Percentiles rank a stretch among this genome's conserved stretches.
These are phyloP conservation scores for Ophiocordyceps sinensis DNA, from an alignment of 2,329 filamentous ascomycete species.

Conservation along the genomic window DNA sequence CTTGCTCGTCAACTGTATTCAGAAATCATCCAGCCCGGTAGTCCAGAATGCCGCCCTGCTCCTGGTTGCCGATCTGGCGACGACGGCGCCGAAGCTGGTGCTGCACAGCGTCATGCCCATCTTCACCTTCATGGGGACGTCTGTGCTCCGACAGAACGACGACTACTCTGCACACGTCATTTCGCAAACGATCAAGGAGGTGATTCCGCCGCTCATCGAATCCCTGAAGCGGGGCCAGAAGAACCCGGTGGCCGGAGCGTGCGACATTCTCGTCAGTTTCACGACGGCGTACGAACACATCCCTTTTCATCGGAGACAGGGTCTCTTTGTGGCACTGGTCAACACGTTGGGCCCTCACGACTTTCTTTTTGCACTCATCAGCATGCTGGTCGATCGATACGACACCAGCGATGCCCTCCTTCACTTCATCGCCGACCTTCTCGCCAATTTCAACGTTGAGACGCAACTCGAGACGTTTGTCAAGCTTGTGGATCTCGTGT, in stretches of 20 bases:
- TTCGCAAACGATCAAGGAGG: slow-evolving; percentile 84
- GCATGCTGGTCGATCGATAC: slow-evolving; percentile 85
- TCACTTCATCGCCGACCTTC: slow-evolving; percentile 61
- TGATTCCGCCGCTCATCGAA: slow-evolving; percentile 80
- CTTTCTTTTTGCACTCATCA: slow-evolving; percentile 74
- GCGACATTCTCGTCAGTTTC: slow-evolving; percentile 88
- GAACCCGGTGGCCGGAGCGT: slow-evolving; percentile 63
- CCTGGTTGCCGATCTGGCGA: slow-evolving; percentile 73
- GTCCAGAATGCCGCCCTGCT: slow-evolving; percentile 87
- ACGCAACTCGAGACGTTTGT: slow-evolving; percentile 67
- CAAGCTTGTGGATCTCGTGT: slow-evolving; percentile 60
- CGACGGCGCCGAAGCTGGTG: slow-evolving; percentile 77
- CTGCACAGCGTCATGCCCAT: slow-evolving; percentile 98
- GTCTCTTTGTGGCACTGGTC: slow-evolving; percentile 72
- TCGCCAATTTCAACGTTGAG: slow-evolving; percentile 56
- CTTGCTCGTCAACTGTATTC: slow-evolving; percentile 83
- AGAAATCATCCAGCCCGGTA: slow-evolving; percentile 79
- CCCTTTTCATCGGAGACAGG: slow-evolving; percentile 68
- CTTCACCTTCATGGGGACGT: slow-evolving; percentile 95
- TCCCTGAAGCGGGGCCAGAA: slow-evolving; percentile 73
- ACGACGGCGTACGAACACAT: slow-evolving; percentile 95
- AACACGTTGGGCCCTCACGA: slow-evolving; percentile 75
- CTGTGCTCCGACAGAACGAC: slow-evolving; percentile 80
- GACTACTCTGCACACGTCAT: slow-evolving; percentile 96
- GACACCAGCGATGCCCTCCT: slow-evolving; percentile 59